phyloP scores from a whole-genome alignment of 2,329 filamentous ascomycete species.

The Paracamarosporium sp. region DNA sequence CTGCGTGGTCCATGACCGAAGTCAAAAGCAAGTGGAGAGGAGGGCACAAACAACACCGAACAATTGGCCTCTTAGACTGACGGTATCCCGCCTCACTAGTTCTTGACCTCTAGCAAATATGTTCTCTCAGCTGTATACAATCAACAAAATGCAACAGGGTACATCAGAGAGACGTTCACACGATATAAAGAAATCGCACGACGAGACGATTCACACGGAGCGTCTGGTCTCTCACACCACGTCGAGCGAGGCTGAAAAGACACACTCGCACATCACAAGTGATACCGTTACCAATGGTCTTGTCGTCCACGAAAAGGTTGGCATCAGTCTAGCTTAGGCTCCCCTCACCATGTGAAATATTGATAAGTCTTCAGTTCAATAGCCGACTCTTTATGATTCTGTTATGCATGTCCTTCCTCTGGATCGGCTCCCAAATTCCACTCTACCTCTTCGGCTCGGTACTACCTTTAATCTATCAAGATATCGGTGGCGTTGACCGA shows the following conservation, averaged over 20 bases:
- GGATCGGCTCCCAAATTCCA: constrained; percentile 46
- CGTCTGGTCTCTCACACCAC: constrained; percentile 20
- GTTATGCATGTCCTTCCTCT: constrained; percentile 64
- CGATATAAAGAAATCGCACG: constrained; percentile 1
- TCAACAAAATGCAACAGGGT: constrained; percentile 6
- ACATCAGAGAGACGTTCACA: not conserved
- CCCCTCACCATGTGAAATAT: constrained; percentile 21
- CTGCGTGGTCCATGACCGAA: not conserved
- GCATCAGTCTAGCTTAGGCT: not conserved
- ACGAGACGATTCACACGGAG: constrained; percentile 24
- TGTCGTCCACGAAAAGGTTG: constrained; percentile 33
- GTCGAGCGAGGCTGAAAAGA: constrained; percentile 27
- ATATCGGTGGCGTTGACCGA: constrained; percentile 65
- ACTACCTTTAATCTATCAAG: constrained; percentile 60
- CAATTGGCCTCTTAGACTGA: not conserved
- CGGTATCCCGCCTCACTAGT: not conserved
- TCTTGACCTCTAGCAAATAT: not conserved
- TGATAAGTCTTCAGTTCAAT: constrained; percentile 42
- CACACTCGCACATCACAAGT: constrained; percentile 11
- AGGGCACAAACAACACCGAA: not conserved
- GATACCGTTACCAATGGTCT: constrained; percentile 19
- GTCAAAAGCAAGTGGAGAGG: no score
- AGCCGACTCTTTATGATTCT: constrained; percentile 60
- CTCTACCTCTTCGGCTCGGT: constrained; percentile 56
- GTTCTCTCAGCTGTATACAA: constrained; percentile 4